Conservation (phyloP, 768 basidiomycete species). For the Suillus occidentalis region DNA sequence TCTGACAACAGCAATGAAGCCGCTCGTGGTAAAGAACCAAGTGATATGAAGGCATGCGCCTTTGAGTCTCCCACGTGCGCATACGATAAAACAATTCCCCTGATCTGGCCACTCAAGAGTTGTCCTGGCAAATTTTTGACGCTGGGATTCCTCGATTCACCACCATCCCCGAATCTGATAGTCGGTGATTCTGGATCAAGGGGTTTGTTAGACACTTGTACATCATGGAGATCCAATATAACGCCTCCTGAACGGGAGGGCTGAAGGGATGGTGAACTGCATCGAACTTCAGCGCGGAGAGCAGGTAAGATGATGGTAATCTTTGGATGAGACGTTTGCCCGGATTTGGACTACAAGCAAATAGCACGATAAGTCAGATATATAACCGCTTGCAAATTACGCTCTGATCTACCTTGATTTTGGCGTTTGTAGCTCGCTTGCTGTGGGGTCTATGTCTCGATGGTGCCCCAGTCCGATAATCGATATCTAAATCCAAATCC, state of each 20-base stretch:
- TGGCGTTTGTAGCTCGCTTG: slow-evolving; percentile 6
- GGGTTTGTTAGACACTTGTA: slow-evolving; percentile 39
- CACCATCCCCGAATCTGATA: slow-evolving; percentile 31
- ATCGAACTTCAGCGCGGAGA: slow-evolving; percentile 67
- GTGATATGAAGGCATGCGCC: slow-evolving; percentile 49
- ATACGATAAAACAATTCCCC: slow-evolving; percentile 50
- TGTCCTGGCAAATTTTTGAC: slow-evolving; percentile 10
- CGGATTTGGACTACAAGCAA: not conserved
- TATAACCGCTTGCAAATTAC: not conserved
- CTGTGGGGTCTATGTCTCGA: slow-evolving; percentile 10
- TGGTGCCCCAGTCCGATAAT: slow-evolving; percentile 35
- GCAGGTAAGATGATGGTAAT: slow-evolving; percentile 7
- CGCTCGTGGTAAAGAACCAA: slow-evolving; percentile 43
- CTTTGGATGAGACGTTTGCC: not conserved
- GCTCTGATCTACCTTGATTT: slow-evolving; percentile 18
- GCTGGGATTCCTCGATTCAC: not conserved
- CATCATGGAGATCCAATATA: slow-evolving; percentile 59
- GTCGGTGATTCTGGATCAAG: slow-evolving; percentile 18
- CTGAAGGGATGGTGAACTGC: slow-evolving; percentile 52
- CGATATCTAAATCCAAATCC: slow-evolving; percentile 55
- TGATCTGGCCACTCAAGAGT: slow-evolving; percentile 42
- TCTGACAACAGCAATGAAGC: slow-evolving; percentile 27
- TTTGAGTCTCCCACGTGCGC: slow-evolving; percentile 38
- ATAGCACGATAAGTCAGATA: slow-evolving; percentile 1
- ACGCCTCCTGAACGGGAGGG: slow-evolving; percentile 66